These are phyloP conservation scores for Diversispora epigaea DNA, from an alignment of 192 early-diverging fungal species.

Conservation along the genomic window DNA sequence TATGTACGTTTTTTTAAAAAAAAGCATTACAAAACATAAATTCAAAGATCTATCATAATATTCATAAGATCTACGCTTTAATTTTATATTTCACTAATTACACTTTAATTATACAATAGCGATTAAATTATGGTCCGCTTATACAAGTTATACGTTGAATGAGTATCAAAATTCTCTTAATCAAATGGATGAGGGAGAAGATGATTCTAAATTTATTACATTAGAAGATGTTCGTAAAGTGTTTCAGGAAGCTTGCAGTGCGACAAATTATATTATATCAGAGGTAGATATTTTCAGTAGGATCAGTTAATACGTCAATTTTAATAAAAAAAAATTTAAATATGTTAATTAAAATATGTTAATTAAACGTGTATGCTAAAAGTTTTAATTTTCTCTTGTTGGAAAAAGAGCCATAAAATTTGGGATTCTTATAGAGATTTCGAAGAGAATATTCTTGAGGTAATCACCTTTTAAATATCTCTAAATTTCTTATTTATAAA, in stretches of 20 bases:
- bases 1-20: slow-evolving; percentile 52
- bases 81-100: background rate
- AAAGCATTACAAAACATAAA: background rate
- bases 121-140: slow-evolving; percentile 66
- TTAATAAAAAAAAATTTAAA: background rate
- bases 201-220: slow-evolving; percentile 35
- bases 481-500: background rate
- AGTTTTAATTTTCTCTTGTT: too few species aligned
- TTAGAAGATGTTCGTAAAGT: slow-evolving; percentile 47
- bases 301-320: background rate
- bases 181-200: slow-evolving; percentile 12
- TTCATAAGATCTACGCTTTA: background rate
- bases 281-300: slow-evolving; percentile 37
- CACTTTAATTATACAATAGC: slow-evolving; percentile 42
- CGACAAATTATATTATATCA: slow-evolving; percentile 56
- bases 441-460: slow-evolving; percentile 52
- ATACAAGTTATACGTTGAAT: slow-evolving; percentile 53
- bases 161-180: slow-evolving; percentile 41
- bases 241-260: slow-evolving; percentile 44
- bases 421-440: slow-evolving; percentile 65
- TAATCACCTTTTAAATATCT: background rate
- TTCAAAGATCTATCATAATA: background rate
- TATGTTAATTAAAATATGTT: slow-evolving; percentile 15
- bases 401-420: slow-evolving; percentile 50
- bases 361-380: too few species aligned